phyloP scores from a whole-genome alignment of 495 filamentous ascomycete species.

The Daldinia grandis region DNA sequence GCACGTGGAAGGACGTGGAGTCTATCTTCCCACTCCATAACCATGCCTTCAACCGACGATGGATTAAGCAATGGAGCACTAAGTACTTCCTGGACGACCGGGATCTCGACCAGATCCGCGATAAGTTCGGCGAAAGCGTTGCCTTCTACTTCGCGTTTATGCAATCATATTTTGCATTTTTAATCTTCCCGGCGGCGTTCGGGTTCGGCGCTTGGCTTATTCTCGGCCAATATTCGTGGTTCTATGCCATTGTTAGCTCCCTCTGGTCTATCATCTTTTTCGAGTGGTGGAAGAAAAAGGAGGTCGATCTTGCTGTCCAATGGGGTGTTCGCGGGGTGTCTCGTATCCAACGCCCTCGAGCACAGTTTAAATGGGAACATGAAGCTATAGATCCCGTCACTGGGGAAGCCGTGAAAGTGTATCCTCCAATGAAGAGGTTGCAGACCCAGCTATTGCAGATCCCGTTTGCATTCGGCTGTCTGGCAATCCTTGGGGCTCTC shows the following conservation, averaged over 20 bases:
- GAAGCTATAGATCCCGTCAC: conserved; percentile 81
- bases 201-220: conserved; percentile 83
- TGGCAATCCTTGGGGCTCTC: conserved; percentile 74
- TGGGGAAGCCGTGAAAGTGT: conserved; percentile 80
- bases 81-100: conserved; percentile 79
- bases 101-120: conserved; percentile 84
- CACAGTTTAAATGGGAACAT: conserved; percentile 80
- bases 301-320: conserved; percentile 85
- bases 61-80: conserved; percentile 88
- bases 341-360: conserved; percentile 76
- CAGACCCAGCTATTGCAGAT: conserved; percentile 82
- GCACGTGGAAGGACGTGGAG: conserved; percentile 85
- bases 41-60: conserved; percentile 82
- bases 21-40: conserved; percentile 91
- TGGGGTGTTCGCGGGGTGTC: conserved; percentile 94
- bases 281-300: conserved; percentile 96
- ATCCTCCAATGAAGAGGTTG: conserved; percentile 79
- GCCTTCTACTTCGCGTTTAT: conserved; percentile 97
- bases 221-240: conserved; percentile 81
- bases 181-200: conserved; percentile 84
- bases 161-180: conserved; percentile 88
- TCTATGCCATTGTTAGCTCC: conserved; percentile 82
- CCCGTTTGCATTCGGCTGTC: conserved; percentile 82
- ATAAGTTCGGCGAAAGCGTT: conserved; percentile 91
- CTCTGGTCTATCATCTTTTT: conserved; percentile 92